A percentile compares a stretch with the other conserved stretches of the same genome.
Conservation (phyloP, 1,284 basidiomycete genomes). For the Apiotrichum veenhuisii region DNA sequence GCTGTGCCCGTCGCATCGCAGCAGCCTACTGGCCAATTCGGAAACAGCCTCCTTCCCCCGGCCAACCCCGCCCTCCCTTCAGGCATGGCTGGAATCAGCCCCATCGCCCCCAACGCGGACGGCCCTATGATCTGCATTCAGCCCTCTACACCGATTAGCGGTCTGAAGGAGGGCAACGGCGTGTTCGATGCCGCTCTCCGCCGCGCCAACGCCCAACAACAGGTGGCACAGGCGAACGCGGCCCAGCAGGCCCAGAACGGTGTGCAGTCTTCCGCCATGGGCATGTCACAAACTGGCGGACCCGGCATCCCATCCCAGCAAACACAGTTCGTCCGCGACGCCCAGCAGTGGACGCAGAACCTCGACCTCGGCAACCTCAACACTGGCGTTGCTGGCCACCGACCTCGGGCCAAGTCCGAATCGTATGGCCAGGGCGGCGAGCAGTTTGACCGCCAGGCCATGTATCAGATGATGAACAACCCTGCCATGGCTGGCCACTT, state of each 20-base stretch:
- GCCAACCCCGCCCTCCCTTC: conserved; percentile 42
- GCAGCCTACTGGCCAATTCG: conserved; percentile 11
- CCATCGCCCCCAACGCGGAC: conserved; percentile 44
- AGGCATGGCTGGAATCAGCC: conserved; percentile 47
- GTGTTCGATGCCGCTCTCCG: conserved; percentile 45
- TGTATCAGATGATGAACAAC: conserved; percentile 25
- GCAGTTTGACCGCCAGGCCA: conserved; percentile 35
- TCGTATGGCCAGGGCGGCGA: conserved; percentile 33
- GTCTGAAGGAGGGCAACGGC: conserved; percentile 42
- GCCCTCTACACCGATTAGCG: conserved; percentile 50
- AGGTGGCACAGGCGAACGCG: conserved; percentile 1
- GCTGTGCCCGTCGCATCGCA: neutral
- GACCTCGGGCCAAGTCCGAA: conserved; percentile 44
- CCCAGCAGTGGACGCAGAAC: conserved; percentile 11
- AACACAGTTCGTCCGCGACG: neutral
- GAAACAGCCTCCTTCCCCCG: conserved; percentile 34
- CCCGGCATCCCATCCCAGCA: neutral
- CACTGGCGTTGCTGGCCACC: conserved; percentile 5
- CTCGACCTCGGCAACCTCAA: conserved; percentile 4
- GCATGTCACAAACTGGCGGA: conserved; percentile 1
- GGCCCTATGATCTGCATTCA: conserved; percentile 51
- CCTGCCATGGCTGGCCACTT: conserved; percentile 6
- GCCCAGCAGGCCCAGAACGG: neutral
- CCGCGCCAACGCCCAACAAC: conserved; percentile 21
- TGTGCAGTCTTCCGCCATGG: neutral